Evolutionary conservation across 768 basidiomycete genomes (phyloP), one percentile per base, ranked within the genome.

Genomic region (Lentinula lateritia): DNA sequence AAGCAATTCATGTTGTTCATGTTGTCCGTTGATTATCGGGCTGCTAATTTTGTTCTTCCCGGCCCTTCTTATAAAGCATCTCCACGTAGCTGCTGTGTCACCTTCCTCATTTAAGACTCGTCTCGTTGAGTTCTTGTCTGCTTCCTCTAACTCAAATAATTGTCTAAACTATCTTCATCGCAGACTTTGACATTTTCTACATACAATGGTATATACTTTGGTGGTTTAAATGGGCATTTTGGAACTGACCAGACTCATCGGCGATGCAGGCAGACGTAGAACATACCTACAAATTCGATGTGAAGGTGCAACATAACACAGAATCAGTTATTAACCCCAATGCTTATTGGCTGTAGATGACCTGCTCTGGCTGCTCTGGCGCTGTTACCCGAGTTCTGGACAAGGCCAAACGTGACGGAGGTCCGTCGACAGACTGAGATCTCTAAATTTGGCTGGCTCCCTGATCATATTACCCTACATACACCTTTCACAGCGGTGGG

Each of bases 301-400:
- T 94, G 74, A 92, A 92, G 86, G 92, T 90, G 65, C 18, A 68
- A 18, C 3, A 50, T 16, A 36, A 45, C 13, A 13, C 13, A 18
- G 3, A 39, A 0, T 50, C 45, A 10, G 9, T 18, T 5, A 45
- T 38, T 12, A 46, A n/a, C 41, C 23, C 23, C 46, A 6, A 50
- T 54, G 34, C 50, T 50, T 20, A 23, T 20, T 13, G 8, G n/a
- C 13, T 34, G 6, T 61, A 93, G 92, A 95, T 95, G 92, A 85
- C 89, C 42, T 96, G 93, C 77, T 69, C 72, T 34, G 93, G 93
- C 32, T 96, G 93, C 77, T 93, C 92, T 35, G 87, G 89, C 15
- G 93, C 93, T 12, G 80, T 96, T 58, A 79, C 75, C 32, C 85
- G 90, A 34, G 93, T 86, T 13, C 79, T 96, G 45, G 76, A 81